phyloP scores from a whole-genome alignment of 768 basidiomycete species.

The Hydnum rufescens region DNA sequence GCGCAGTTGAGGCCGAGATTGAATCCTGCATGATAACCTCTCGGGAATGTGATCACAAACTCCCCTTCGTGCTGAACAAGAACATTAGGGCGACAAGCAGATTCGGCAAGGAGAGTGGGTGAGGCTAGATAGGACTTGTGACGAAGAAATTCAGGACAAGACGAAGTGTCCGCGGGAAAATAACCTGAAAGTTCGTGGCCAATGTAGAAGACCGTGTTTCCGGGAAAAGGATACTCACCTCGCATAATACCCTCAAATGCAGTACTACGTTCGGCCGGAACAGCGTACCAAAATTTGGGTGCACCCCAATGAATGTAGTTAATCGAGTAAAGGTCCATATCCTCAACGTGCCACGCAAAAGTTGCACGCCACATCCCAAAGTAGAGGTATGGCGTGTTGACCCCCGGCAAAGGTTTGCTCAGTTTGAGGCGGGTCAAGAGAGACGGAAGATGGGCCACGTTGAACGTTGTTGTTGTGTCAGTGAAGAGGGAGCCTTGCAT shows the following conservation, averaged over 20 bases:
- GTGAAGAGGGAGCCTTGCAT: constrained; percentile 55
- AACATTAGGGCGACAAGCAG: constrained; percentile 62
- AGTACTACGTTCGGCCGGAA: constrained; percentile 68
- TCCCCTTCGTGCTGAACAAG: constrained; percentile 62
- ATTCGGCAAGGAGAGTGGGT: constrained; percentile 59
- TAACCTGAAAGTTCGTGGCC: constrained; percentile 56
- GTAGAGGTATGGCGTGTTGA: constrained; percentile 93
- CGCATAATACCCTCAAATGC: constrained; percentile 82
- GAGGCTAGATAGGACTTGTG: constrained; percentile 94
- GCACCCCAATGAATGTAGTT: constrained; percentile 99
- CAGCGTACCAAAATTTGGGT: constrained; percentile 85
- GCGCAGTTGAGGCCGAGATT: constrained; percentile 30
- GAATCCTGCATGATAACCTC: constrained; percentile 29
- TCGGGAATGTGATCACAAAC: constrained; percentile 28
- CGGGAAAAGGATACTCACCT: constrained; percentile 28
- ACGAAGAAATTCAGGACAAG: constrained; percentile 83
- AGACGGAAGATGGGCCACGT: constrained; percentile 82
- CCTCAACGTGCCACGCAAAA: constrained; percentile 99
- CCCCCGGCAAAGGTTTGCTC: constrained; percentile 65
- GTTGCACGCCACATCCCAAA: constrained; percentile 99
- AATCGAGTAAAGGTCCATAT: constrained; percentile 98
- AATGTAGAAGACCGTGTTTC: neutral
- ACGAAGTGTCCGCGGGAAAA: constrained; percentile 70
- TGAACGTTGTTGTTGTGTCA: constrained; percentile 68
- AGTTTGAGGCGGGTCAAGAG: constrained; percentile 56